phyloP scores from a whole-genome alignment of 176 grass and related monocot species.

The Melocanna baccifera region DNA sequence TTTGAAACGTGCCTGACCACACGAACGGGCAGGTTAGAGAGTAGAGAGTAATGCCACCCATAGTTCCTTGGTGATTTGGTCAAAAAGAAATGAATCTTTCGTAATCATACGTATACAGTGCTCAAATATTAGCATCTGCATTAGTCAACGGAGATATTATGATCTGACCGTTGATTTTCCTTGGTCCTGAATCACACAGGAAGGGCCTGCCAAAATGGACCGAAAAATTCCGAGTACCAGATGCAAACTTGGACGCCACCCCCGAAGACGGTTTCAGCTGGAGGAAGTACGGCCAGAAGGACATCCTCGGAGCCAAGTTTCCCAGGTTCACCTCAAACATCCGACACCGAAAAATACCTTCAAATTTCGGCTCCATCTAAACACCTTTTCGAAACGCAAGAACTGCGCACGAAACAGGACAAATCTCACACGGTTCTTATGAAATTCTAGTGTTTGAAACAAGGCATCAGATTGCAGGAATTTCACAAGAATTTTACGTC shows the following conservation, averaged over 20 bases:
- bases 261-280: slow-evolving; percentile 86
- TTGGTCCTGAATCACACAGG: slow-evolving; percentile 33
- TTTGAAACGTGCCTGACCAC: background rate
- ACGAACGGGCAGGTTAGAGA: background rate
- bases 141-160: background rate
- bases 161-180: background rate
- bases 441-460: no score
- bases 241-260: slow-evolving; percentile 17
- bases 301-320: slow-evolving; percentile 85
- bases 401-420: no score
- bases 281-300: slow-evolving; percentile 98
- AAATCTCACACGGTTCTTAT: no score
- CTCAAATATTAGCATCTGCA: background rate
- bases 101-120: background rate
- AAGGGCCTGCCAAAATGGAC: slow-evolving; percentile 59
- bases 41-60: background rate
- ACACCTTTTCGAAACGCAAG: no score
- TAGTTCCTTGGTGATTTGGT: background rate
- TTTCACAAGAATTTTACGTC: background rate
- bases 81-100: background rate
- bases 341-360: background rate
- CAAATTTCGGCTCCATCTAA: background rate
- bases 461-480: background rate
- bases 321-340: background rate
- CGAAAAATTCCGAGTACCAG: slow-evolving; percentile 23